Conservation (phyloP, 176 grass and related monocot genomes). For the maize (Zea mays) region DNA sequence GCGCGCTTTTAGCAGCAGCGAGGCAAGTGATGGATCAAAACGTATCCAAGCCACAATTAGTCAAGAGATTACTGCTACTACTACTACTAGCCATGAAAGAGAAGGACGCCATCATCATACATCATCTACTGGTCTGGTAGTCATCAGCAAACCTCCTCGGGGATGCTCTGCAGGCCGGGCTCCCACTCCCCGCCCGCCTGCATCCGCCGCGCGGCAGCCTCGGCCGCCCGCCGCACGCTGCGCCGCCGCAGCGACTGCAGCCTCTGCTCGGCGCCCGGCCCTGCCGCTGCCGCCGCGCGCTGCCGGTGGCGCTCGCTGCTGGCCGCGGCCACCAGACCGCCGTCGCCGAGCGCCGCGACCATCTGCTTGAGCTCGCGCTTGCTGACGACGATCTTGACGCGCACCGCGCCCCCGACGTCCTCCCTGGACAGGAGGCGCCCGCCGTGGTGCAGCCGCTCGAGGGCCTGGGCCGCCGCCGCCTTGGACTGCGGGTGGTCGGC, state of each 20-base stretch:
- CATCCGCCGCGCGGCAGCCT: slow-evolving; percentile 46
- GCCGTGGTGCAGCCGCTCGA: slow-evolving; percentile 56
- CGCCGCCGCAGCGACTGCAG: slow-evolving; percentile 76
- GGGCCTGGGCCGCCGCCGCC: slow-evolving; percentile 33
- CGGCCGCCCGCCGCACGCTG: slow-evolving; percentile 53
- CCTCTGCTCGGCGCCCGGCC: slow-evolving; percentile 55
- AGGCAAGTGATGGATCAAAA: slow-evolving; percentile 33
- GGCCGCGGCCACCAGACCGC: slow-evolving; percentile 1
- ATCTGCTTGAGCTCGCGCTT: slow-evolving; percentile 88
- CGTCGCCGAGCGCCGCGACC: slow-evolving; percentile 56
- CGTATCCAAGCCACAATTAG: slow-evolving; percentile 39
- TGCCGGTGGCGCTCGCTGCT: slow-evolving; percentile 32
- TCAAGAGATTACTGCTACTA: slow-evolving; percentile 15
- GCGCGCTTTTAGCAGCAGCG: slow-evolving; percentile 32
- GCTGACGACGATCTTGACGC: slow-evolving; percentile 85
- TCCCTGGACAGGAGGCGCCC: slow-evolving; percentile 56
- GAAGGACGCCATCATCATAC: neutral
- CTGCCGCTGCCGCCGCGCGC: slow-evolving; percentile 14
- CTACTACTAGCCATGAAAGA: slow-evolving; percentile 30
- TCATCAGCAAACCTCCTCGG: slow-evolving; percentile 63
- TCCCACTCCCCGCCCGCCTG: slow-evolving; percentile 59
- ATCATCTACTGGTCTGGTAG: slow-evolving; percentile 20
- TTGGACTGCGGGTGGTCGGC: slow-evolving; percentile 28
- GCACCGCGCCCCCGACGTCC: slow-evolving; percentile 68
- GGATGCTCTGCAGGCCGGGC: slow-evolving; percentile 84